phyloP scores from a whole-genome alignment of 345 rosid species.

The Fremontodendron californicum region DNA sequence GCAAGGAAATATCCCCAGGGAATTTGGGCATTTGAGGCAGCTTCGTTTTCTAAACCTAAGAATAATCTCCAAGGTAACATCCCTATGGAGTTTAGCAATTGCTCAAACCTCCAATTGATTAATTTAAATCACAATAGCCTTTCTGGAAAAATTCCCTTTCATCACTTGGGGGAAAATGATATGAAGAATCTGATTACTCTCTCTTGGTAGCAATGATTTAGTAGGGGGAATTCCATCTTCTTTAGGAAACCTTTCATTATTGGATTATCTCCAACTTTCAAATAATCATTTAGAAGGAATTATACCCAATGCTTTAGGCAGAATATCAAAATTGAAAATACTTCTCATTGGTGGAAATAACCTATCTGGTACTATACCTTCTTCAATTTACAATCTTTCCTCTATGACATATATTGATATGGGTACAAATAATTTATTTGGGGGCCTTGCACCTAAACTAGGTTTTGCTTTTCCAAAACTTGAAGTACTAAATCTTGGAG shows the following conservation, averaged over 20 bases:
- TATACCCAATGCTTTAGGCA: background rate
- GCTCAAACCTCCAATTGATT: too few relatives aligned
- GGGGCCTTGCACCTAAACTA: conserved; percentile 11
- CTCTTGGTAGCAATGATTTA: background rate
- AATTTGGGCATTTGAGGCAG: background rate
- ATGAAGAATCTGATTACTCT: background rate
- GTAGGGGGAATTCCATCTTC: background rate
- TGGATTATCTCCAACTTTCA: background rate
- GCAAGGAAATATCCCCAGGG: background rate
- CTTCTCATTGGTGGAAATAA: background rate
- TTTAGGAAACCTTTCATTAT: background rate
- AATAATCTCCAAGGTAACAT: background rate
- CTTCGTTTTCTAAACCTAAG: background rate
- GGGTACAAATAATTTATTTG: conserved; percentile 7
- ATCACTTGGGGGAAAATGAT: background rate
- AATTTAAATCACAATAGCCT: background rate
- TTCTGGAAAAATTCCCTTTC: background rate
- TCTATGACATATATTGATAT: background rate
- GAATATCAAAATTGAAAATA: background rate
- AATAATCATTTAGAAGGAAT: background rate
- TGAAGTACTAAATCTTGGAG: background rate
- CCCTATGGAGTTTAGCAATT: too few relatives aligned
- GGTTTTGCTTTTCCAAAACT: conserved; percentile 17
- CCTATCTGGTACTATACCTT: conserved; percentile 9
- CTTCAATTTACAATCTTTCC: conserved; percentile 29